phyloP scores from a whole-genome alignment of 768 basidiomycete genomes.

The Podaxis carcinomalis region DNA sequence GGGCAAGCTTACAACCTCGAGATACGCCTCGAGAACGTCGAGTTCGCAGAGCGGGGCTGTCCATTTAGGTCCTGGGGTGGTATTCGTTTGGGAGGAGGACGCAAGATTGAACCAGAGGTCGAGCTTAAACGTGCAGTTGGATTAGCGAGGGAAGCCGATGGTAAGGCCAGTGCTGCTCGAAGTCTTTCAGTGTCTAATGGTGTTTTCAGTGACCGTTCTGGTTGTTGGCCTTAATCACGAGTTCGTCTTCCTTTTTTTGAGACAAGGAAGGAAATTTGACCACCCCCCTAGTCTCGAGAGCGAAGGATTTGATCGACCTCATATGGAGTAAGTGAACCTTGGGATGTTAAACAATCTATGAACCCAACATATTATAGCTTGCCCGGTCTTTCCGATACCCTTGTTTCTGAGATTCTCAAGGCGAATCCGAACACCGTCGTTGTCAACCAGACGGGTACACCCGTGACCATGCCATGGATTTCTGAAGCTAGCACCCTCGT shows the following conservation, averaged over 20 bases:
- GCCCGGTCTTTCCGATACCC: conserved; percentile 45
- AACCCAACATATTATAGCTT: conserved; percentile 25
- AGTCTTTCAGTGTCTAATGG: not conserved
- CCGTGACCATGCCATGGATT: conserved; percentile 56
- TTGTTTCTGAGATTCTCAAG: conserved; percentile 42
- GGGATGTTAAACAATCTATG: not conserved
- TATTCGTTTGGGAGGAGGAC: conserved; percentile 31
- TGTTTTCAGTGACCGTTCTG: conserved; percentile 34
- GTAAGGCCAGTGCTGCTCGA: conserved; percentile 17
- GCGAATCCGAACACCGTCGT: conserved; percentile 55
- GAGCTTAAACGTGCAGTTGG: conserved; percentile 36
- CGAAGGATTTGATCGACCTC: conserved; percentile 54
- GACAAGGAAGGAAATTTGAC: not conserved
- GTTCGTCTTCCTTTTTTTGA: conserved; percentile 21
- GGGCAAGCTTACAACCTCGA: conserved; percentile 38
- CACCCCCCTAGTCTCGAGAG: conserved; percentile 36
- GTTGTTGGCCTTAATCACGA: conserved; percentile 55
- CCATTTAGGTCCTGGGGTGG: conserved; percentile 37
- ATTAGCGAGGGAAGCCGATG: conserved; percentile 36
- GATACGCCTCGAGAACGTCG: conserved; percentile 29
- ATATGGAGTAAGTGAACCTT: conserved; percentile 31
- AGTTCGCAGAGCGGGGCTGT: conserved; percentile 28
- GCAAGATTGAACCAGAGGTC: conserved; percentile 30
- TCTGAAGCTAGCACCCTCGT: conserved; percentile 30
- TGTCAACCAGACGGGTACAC: conserved; percentile 52